Evolutionary conservation across 495 filamentous ascomycete genomes (phyloP), one percentile per base, ranked within the genome.

Genomic region (Penicillium longicatenatum): DNA sequence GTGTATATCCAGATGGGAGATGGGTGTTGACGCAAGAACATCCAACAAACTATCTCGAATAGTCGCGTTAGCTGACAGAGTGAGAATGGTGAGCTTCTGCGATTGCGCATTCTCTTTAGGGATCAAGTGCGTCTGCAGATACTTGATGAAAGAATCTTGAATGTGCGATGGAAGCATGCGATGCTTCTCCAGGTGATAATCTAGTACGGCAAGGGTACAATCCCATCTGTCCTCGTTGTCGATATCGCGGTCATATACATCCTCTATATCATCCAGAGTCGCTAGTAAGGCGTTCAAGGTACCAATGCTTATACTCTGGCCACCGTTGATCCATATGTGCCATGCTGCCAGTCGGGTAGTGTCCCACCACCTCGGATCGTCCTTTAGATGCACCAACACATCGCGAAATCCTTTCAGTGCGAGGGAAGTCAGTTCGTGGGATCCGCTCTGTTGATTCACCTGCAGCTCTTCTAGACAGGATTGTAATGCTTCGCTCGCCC

Each of bases 291-390:
- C 80, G 30, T 76, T 80, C 49, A 80, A 67, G 19, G 84, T 87
- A 1, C 84, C 80, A 0, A 84, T 76, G 3, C 80, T 79, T 85
- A 89, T 88, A 60, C 82, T 87, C 54, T 83, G 80, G 16, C 84
- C 79, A 0, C 84, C 82, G 53, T 86, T 83, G 54, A 84, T 83
- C 64, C 78, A 82, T 1, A 89, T 59, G 66, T 89, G 85, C 85
- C 85, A 90, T 2, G 79, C 84, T 24, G 74, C 78, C 72, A 81
- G 77, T 21, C 84, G 75, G 14, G 86, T 59, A 6, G 72, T 73
- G 3, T 61, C 62, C 85, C 86, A 88, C 79, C 83, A 85, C 12
- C 64, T 55, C 2, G 41, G 26, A 21, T 59, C 44, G 11, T 46
- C 37, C 1, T 49, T 52, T 12, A 70, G 58, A 24, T 72, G 61